These are phyloP conservation scores for Linaria vulgaris DNA, from an alignment of 257 asterid genomes.

Conservation along the genomic window DNA sequence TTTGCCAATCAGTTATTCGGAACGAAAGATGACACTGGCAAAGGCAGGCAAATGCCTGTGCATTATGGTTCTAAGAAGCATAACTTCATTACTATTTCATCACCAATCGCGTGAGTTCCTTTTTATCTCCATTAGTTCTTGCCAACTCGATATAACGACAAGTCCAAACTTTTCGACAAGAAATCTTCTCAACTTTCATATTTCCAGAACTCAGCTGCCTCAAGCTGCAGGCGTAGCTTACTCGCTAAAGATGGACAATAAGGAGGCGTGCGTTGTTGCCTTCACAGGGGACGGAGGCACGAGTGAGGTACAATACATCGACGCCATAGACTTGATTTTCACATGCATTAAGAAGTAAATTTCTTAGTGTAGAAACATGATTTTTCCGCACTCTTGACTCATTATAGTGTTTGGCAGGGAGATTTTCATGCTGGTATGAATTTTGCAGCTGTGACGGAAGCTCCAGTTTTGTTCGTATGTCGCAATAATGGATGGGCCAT, in stretches of 20 bases:
- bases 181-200: neutral
- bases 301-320: conserved; percentile 60
- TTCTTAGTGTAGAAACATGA: too few relatives aligned
- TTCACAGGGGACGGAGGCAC: conserved; percentile 85
- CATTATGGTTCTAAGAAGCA: conserved; percentile 79
- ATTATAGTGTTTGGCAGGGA: conserved; percentile 52
- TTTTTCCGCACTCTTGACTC: conserved; percentile 6
- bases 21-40: conserved; percentile 60
- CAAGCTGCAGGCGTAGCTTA: conserved; percentile 96
- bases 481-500: conserved; percentile 99
- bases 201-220: conserved; percentile 89
- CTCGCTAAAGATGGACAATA: conserved; percentile 82
- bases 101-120: conserved; percentile 88
- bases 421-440: conserved; percentile 92
- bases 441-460: conserved; percentile 86
- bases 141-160: neutral
- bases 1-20: conserved; percentile 82
- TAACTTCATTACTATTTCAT: conserved; percentile 71
- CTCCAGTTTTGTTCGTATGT: conserved; percentile 73
- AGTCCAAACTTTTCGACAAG: neutral
- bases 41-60: conserved; percentile 96
- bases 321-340: too few relatives aligned
- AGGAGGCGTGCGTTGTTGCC: conserved; percentile 77
- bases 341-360: too few relatives aligned
- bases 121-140: neutral